A percentile compares a stretch with the other conserved stretches of the same genome.
Conservation (phyloP, 108 stramenopile species). For the Skeletonema grethae region DNA sequence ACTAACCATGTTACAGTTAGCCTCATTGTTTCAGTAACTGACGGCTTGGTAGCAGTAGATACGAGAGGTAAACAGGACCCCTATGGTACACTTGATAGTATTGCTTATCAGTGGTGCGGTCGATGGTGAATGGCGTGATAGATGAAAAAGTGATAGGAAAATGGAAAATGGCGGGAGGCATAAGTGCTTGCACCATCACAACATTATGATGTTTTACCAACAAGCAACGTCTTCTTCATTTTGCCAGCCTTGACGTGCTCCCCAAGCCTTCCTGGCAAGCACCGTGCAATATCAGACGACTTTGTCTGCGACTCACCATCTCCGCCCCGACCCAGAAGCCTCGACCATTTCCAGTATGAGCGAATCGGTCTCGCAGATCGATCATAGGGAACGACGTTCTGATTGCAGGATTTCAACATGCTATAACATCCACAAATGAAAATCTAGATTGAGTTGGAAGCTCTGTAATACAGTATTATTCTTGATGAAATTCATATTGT, state of each 20-base stretch:
- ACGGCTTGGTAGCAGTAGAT: background rate
- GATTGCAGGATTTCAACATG: constrained; percentile 12
- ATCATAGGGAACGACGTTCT: constrained; percentile 18
- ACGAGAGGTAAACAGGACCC: background rate
- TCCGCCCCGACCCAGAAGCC: background rate
- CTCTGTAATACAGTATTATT: too few relatives aligned
- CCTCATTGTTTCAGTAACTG: background rate
- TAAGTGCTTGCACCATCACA: too few relatives aligned
- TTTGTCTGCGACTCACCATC: constrained; percentile 25
- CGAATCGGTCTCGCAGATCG: constrained; percentile 44
- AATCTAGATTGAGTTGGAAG: too few relatives aligned
- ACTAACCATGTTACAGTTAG: background rate
- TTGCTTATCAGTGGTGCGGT: too few relatives aligned
- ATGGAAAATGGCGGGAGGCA: too few relatives aligned
- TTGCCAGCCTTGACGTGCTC: constrained; percentile 86
- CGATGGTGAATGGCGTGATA: too few relatives aligned
- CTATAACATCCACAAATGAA: too few relatives aligned
- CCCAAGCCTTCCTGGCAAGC: constrained; percentile 88
- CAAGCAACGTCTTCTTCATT: too few relatives aligned
- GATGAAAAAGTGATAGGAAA: too few relatives aligned
- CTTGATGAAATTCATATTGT: too few relatives aligned
- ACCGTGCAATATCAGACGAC: constrained; percentile 77
- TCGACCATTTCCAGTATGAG: constrained; percentile 58
- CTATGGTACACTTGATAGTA: too few relatives aligned
- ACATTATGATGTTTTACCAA: too few relatives aligned